A percentile compares a stretch with the other conserved stretches of the same genome.
These are phyloP conservation scores for Coleophoma eucalyptorum DNA, from an alignment of 2,329 filamentous ascomycete species.

Conservation along the genomic window DNA sequence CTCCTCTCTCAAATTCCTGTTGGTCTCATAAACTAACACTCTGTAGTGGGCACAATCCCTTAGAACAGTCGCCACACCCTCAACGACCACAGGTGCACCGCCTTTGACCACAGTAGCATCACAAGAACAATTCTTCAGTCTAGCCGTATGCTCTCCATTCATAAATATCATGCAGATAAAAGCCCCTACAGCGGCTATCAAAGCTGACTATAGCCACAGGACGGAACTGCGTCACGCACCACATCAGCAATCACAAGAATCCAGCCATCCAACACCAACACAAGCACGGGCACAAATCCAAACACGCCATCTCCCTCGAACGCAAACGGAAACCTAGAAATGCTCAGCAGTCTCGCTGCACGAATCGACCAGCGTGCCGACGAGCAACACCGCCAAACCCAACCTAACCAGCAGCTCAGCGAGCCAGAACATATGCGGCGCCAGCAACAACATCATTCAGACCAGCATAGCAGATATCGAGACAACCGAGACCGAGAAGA, in stretches of 20 bases:
- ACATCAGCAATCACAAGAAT: no score
- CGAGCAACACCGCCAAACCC: background rate
- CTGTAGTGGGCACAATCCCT: background rate
- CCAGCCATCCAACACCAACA: no score
- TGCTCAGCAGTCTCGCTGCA: background rate
- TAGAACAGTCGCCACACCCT: background rate
- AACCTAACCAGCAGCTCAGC: background rate
- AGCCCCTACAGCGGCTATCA: no score
- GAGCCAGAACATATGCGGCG: background rate
- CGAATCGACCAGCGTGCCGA: background rate
- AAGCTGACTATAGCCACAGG: no score
- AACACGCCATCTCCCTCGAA: no score
- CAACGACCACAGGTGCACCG: background rate
- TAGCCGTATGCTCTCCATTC: background rate
- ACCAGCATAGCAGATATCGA: no score
- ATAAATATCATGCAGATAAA: no score
- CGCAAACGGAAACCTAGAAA: background rate
- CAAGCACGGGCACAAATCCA: no score
- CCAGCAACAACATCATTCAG: no score
- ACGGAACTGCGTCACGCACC: no score
- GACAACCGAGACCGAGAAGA: background rate
- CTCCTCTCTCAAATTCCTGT: background rate
- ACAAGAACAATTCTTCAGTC: conserved; percentile 1
- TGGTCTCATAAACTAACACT: background rate
- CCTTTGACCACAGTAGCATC: background rate